Evolutionary conservation across 768 basidiomycete species (phyloP), one percentile per base, ranked within the genome.

Genomic region (Suillus americanus): DNA sequence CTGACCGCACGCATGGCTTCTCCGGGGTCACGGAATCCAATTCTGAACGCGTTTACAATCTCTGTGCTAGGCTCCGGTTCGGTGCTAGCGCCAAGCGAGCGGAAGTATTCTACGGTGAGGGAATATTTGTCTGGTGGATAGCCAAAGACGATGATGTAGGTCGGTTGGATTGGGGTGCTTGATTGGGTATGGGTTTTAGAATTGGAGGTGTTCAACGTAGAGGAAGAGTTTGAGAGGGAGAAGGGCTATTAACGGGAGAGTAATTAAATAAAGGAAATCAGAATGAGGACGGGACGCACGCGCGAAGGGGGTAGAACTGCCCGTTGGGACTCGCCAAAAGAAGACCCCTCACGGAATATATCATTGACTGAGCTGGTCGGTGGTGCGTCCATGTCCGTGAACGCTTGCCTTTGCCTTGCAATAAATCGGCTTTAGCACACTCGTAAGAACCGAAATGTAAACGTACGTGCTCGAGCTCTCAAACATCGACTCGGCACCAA

Each of bases 401-500:
- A 76, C 5, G 83, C 79, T 72, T 90, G 87, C 18, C 88, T 81
- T 67, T 86, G 85, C 66, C 89, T 85, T 67, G 56, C 64, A 68
- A 62, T 23, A 60, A 25, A 37, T 45, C 40, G 9, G 1, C 50
- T 64, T 66, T 38, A 71, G 28, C 41, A 65, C 43, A 35, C 60
- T 46, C 37, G 50, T 60, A 50, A 40, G 48, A 33, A 30, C 54
- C 54, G 20, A 18, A 72, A 45, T 2, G 20, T 9, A 71, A 16
- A 66, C 62, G 4, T 20, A 71, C 75, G 76, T 68, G 13, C 70
- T 65, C 46, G 87, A 81, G 67, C 85, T 91, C 73, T 91, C 86
- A 68, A 93, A 92, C 91, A 93, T 91, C 25, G 91, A 91, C 66
- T 91, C 90, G 79, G 90, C 86, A 2, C 92, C 92, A 77, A 92